Conservation (phyloP, 768 basidiomycete genomes). For the Neoboletus magnificus region DNA sequence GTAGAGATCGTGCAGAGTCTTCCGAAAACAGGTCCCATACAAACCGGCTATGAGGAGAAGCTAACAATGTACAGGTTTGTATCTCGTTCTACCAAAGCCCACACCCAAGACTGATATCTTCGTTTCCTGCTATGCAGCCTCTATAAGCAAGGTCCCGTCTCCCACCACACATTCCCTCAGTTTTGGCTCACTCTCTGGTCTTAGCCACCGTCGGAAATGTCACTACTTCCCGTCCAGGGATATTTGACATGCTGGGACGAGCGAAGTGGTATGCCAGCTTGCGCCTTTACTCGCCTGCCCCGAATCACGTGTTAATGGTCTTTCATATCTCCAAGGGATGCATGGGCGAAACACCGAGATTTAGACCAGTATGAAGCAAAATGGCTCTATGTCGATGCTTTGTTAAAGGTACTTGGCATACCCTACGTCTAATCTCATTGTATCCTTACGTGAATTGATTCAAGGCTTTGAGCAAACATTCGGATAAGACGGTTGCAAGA, state of each 20-base stretch:
- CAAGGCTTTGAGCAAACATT: conserved; percentile 77
- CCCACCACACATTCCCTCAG: neutral
- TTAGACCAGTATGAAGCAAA: conserved; percentile 77
- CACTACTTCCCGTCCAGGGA: conserved; percentile 68
- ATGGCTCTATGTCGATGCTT: conserved; percentile 83
- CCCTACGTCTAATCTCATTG: neutral
- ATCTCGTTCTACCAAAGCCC: neutral
- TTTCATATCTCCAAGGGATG: conserved; percentile 58
- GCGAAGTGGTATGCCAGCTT: conserved; percentile 77
- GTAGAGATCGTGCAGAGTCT: conserved; percentile 92
- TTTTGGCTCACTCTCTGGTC: conserved; percentile 3
- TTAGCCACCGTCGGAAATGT: conserved; percentile 91
- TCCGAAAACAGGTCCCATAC: conserved; percentile 92
- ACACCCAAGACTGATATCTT: conserved; percentile 6
- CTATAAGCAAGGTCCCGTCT: conserved; percentile 81
- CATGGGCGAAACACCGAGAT: conserved; percentile 92
- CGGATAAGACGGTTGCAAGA: conserved; percentile 75
- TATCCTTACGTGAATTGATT: neutral
- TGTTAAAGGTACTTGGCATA: conserved; percentile 61
- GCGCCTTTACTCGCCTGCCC: neutral
- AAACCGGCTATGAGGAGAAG: conserved; percentile 95
- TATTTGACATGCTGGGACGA: conserved; percentile 88
- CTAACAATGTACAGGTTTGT: conserved; percentile 85
- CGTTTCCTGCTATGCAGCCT: conserved; percentile 46
- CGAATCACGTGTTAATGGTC: conserved; percentile 22